Base-by-base conservation (phyloP, 202 grass and related monocot genomes). In the Setaria italica region DNA sequence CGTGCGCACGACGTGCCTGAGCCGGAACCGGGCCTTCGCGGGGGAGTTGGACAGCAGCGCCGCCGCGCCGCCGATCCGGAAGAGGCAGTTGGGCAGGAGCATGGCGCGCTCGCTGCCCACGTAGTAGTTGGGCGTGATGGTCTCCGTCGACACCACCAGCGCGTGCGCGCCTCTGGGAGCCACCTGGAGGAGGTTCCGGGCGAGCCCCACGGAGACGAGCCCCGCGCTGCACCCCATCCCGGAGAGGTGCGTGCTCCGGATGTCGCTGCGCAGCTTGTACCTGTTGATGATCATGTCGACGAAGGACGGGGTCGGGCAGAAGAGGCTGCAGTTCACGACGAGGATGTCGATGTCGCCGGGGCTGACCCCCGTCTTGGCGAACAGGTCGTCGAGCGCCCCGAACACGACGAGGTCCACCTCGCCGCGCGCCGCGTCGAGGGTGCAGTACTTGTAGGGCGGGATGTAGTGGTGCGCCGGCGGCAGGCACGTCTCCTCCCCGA, bases 151-250 rank as follows among this genome's bases (percentile, higher is more conserved):
- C 2, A 97, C 89, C 0, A 97, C 94, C n/a, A 93, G 79, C 7
- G 91, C 91, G 59, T 53, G 77, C 32, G 91, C 35, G 51, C 84
- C 84, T 0, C 1, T 43, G 0, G 74, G 87, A 0, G 63, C 79
- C 17, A 75, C 85, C 71, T 90, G 91, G 5, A 97, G 80, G 65
- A 93, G 82, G 54, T 85, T 87, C 57, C 91, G 25, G 0, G 87
- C 89, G 0, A 93, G 79, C 39, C 86, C 94, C 51, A 96, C 55
- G 16, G 94, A 85, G 83, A 96, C 57, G 37, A 91, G 81, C 12
- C 94, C 89, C 0, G 94, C 94, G 70, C 94, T 96, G 85, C 94
- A 96, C 0, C 94, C 94, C 94, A 96, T 96, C 1, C 94, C 94
- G 10, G 91, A 86, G 13, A 96, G 87, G 58, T 93, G 84, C 87